Percentiles rank a stretch among this genome's conserved stretches.
phyloP scores from a whole-genome alignment of 805 yeast species.

The Zygotorulaspora chibaensis region DNA sequence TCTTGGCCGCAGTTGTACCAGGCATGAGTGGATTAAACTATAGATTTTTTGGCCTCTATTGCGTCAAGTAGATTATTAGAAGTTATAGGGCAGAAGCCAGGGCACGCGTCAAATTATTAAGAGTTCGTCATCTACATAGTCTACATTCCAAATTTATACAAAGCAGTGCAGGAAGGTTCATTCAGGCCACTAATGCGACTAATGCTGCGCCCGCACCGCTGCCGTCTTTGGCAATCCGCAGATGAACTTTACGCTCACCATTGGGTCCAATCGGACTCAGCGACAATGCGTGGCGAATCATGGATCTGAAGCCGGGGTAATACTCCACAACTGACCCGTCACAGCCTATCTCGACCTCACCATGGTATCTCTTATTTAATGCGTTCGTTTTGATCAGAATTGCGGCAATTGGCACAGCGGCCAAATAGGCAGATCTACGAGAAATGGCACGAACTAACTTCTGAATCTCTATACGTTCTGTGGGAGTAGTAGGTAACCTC shows the following conservation, averaged over 20 bases:
- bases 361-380: conserved; percentile 50
- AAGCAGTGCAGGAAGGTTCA: neutral
- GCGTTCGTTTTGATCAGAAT: conserved; percentile 64
- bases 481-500: conserved; percentile 62
- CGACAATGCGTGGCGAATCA: conserved; percentile 73
- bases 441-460: conserved; percentile 73
- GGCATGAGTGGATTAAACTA: too few relatives aligned
- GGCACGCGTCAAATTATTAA: too few relatives aligned
- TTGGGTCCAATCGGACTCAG: conserved; percentile 68
- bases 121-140: neutral
- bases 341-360: conserved; percentile 86
- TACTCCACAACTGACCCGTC: conserved; percentile 93
- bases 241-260: conserved; percentile 66
- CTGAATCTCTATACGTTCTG: conserved; percentile 74
- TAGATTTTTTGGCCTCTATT: too few relatives aligned
- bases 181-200: conserved; percentile 56
- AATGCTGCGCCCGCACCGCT: conserved; percentile 97
- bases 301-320: conserved; percentile 84
- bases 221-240: conserved; percentile 89
- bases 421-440: conserved; percentile 80
- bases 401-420: conserved; percentile 89
- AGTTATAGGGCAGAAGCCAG: too few relatives aligned
- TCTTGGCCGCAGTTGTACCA: too few relatives aligned
- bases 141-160: neutral
- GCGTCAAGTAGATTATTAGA: too few relatives aligned